phyloP scores from a whole-genome alignment of 208 protist genomes.

The Leptomonas seymouri region DNA sequence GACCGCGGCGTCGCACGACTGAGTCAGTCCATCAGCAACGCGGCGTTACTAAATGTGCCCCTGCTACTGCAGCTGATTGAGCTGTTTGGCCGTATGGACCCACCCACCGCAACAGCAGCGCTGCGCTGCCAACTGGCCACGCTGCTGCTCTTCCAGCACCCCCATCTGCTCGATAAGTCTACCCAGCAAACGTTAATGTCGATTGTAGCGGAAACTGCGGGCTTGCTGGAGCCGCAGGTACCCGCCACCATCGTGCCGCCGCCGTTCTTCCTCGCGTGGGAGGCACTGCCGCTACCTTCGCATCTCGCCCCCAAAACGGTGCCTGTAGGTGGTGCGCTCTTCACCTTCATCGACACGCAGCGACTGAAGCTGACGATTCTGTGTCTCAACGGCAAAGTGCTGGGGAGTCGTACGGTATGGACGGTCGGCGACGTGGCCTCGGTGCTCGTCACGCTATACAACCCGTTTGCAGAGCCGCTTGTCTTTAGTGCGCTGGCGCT shows the following conservation, averaged over 20 bases:
- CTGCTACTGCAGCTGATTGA: constrained; percentile 72
- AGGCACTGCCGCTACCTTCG: constrained; percentile 73
- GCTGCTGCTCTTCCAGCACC: constrained; percentile 76
- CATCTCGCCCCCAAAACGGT: constrained; percentile 84
- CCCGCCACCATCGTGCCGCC: constrained; percentile 28
- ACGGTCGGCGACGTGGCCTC: constrained; percentile 79
- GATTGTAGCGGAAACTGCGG: constrained; percentile 38
- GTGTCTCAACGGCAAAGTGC: constrained; percentile 74
- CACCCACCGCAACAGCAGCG: constrained; percentile 32
- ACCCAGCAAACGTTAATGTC: constrained; percentile 48
- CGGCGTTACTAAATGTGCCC: constrained; percentile 45
- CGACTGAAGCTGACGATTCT: constrained; percentile 84
- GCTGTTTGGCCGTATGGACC: constrained; percentile 39
- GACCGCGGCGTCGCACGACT: constrained; percentile 31
- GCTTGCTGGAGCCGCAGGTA: constrained; percentile 36
- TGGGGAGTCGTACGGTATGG: constrained; percentile 82
- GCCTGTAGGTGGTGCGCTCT: constrained; percentile 76
- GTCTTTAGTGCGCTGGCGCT: constrained; percentile 59
- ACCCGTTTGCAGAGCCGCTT: constrained; percentile 61
- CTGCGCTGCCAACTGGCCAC: constrained; percentile 59
- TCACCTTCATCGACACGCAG: constrained; percentile 91
- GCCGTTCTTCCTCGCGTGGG: constrained; percentile 71
- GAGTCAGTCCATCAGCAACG: constrained; percentile 28
- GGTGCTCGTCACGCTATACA: constrained; percentile 71
- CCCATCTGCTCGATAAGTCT: constrained; percentile 46